Conservation (phyloP, 2,329 filamentous ascomycete species). For the Hymenoscyphus linearis region DNA sequence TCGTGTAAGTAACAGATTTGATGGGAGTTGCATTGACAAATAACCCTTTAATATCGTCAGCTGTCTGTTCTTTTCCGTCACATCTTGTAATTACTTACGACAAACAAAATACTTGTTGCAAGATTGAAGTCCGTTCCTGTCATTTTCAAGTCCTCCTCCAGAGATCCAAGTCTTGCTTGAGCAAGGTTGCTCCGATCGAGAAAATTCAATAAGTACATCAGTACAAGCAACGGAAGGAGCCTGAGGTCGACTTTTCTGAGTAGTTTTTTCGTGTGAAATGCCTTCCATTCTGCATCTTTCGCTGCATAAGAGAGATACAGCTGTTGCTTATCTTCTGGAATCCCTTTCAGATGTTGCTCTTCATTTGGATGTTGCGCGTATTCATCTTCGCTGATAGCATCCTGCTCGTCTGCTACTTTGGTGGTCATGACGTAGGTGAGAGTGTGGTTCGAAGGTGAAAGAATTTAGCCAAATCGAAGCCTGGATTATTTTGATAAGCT, state of each 20-base stretch:
- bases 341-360: slow-evolving; percentile 20
- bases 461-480: neutral
- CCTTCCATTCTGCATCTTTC: slow-evolving; percentile 18
- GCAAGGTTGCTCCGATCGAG: slow-evolving; percentile 47
- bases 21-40: slow-evolving; percentile 40
- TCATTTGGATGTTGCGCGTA: neutral
- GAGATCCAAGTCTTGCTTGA: slow-evolving; percentile 47
- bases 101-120: slow-evolving; percentile 36
- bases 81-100: slow-evolving; percentile 1
- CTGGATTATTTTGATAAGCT: neutral
- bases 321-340: slow-evolving; percentile 27
- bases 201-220: slow-evolving; percentile 53
- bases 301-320: slow-evolving; percentile 27
- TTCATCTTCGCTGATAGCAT: neutral
- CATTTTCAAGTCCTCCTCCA: slow-evolving; percentile 50
- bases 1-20: slow-evolving; percentile 42
- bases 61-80: neutral
- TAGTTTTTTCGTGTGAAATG: slow-evolving; percentile 20
- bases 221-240: slow-evolving; percentile 47
- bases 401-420: neutral
- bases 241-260: slow-evolving; percentile 47
- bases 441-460: neutral
- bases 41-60: slow-evolving; percentile 4
- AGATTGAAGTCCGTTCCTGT: slow-evolving; percentile 52
- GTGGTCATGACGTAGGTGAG: neutral